phyloP scores from a whole-genome alignment of 768 basidiomycete species.

The Thelephora aurantiotincta region DNA sequence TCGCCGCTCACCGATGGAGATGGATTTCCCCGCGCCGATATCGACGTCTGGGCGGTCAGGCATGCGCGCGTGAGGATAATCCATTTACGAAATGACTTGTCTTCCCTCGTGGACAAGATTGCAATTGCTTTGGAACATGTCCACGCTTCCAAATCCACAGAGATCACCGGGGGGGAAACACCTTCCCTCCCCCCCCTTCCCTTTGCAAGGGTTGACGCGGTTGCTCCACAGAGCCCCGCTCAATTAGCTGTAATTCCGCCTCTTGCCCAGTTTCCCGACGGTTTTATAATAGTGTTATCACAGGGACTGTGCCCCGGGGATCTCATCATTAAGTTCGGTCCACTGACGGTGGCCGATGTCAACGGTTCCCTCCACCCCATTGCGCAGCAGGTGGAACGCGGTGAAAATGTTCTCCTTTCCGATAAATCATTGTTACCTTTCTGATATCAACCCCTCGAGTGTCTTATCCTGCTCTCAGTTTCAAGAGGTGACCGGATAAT shows the following conservation, averaged over 20 bases:
- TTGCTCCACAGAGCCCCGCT: constrained; percentile 75
- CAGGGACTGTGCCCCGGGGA: constrained; percentile 62
- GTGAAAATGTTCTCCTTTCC: constrained; percentile 53
- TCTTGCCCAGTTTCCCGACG: not conserved
- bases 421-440: not conserved
- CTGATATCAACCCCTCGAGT: constrained; percentile 23
- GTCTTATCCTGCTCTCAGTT: constrained; percentile 41
- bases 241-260: constrained; percentile 51
- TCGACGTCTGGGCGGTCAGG: constrained; percentile 73
- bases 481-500: constrained; percentile 27
- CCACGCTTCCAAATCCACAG: constrained; percentile 26
- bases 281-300: constrained; percentile 2
- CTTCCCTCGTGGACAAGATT: constrained; percentile 48
- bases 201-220: constrained; percentile 73
- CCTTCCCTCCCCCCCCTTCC: constrained; percentile 19
- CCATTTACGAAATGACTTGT: constrained; percentile 69
- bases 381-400: constrained; percentile 56
- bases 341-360: constrained; percentile 39
- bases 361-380: constrained; percentile 48
- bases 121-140: constrained; percentile 54
- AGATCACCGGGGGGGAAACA: constrained; percentile 5
- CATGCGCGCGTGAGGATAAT: constrained; percentile 66
- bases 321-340: constrained; percentile 61
- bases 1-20: constrained; percentile 73
- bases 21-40: constrained; percentile 80